phyloP scores from a whole-genome alignment of 2,329 filamentous ascomycete species.

The Apiospora arundinis region DNA sequence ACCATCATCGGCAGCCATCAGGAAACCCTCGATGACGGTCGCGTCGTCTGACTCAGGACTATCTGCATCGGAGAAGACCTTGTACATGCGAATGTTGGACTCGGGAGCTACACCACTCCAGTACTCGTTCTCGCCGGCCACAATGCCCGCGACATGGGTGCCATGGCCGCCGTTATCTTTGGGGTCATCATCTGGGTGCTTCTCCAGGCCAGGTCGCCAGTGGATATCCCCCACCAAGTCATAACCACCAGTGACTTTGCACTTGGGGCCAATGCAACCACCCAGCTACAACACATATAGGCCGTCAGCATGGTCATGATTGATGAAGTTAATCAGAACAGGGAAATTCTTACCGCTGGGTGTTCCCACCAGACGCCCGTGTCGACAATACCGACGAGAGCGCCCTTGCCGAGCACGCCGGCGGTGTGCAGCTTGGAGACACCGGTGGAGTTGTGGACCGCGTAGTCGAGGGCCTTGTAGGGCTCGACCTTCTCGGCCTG shows the following conservation, averaged over 20 bases:
- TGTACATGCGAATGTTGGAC: constrained; percentile 37
- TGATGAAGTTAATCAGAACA: not conserved
- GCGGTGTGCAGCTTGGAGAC: constrained; percentile 29
- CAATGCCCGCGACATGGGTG: constrained; percentile 41
- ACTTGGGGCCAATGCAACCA: constrained; percentile 30
- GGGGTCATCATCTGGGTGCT: constrained; percentile 34
- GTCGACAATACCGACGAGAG: constrained; percentile 30
- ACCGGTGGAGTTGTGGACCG: constrained; percentile 30
- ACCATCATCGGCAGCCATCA: constrained; percentile 43
- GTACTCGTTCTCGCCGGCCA: constrained; percentile 35
- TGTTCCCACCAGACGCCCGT: constrained; percentile 30
- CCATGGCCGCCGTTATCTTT: constrained; percentile 36
- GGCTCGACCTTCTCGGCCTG: constrained; percentile 22
- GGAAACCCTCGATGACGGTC: constrained; percentile 43
- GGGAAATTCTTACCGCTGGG: constrained; percentile 21
- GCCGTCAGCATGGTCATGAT: not conserved
- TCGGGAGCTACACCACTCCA: constrained; percentile 40
- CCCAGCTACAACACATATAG: constrained; percentile 24
- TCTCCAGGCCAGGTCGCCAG: constrained; percentile 25
- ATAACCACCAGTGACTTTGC: constrained; percentile 30
- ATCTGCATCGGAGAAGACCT: constrained; percentile 32
- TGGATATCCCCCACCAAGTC: constrained; percentile 29
- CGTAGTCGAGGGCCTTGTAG: constrained; percentile 26
- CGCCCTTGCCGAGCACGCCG: constrained; percentile 30
- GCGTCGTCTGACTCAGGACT: constrained; percentile 35